Percentiles rank a stretch among this genome's conserved stretches.
phyloP scores from a whole-genome alignment of 352 stramenopile genomes.

The Plasmopara muralis region DNA sequence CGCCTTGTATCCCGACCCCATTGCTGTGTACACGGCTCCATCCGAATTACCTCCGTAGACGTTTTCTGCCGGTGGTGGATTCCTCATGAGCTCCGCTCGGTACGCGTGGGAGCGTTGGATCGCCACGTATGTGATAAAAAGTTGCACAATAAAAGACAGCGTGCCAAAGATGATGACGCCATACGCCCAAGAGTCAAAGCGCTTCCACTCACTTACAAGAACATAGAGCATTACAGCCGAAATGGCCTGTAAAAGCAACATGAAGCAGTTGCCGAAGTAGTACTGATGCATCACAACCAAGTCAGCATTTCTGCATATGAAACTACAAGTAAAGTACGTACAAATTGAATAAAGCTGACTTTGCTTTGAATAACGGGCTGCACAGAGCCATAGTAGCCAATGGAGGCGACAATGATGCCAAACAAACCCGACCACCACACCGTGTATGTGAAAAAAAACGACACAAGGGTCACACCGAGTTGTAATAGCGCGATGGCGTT shows the following conservation, averaged over 20 bases:
- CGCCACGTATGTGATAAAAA: conserved; percentile 73
- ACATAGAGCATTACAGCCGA: conserved; percentile 70
- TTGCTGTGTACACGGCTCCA: conserved; percentile 59
- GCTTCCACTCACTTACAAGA: conserved; percentile 68
- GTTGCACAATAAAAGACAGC: conserved; percentile 57
- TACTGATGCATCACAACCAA: no score
- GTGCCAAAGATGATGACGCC: conserved; percentile 62
- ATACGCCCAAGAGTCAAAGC: conserved; percentile 71
- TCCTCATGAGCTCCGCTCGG: conserved; percentile 77
- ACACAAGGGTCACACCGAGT: conserved; percentile 47
- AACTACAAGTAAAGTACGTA: no score
- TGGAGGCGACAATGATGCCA: no score
- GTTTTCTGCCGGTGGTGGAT: conserved; percentile 68
- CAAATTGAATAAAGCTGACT: no score
- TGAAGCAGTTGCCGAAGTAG: no score
- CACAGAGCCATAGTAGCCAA: no score
- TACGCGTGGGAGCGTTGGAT: conserved; percentile 74
- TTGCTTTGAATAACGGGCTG: no score
- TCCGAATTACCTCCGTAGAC: conserved; percentile 44
- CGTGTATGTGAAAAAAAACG: no score
- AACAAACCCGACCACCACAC: no score
- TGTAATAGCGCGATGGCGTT: conserved; percentile 78
- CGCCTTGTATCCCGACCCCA: conserved; percentile 16
- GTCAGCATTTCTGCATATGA: no score
- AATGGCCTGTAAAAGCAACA: conserved; percentile 43